These are phyloP conservation scores for Escallonia herrerae DNA, from an alignment of 129 eudicot genomes.

Conservation along the genomic window DNA sequence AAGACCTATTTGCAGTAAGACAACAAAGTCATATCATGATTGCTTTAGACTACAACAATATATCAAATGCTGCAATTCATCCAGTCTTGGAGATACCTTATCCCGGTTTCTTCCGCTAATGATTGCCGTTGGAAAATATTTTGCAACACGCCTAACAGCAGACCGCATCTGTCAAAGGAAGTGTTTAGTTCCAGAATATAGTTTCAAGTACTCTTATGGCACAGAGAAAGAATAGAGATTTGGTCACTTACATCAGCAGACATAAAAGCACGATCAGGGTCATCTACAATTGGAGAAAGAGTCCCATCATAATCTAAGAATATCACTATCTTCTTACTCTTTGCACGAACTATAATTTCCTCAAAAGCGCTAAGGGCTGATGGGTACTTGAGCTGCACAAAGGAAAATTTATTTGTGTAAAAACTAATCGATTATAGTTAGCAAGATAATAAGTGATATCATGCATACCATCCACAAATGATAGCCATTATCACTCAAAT, in stretches of 20 bases:
- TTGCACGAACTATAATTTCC: conserved; percentile 41
- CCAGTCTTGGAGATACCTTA: conserved; percentile 32
- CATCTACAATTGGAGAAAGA: conserved; percentile 95
- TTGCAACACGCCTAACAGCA: conserved; percentile 62
- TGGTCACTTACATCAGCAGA: conserved; percentile 64
- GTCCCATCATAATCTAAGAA: conserved; percentile 97
- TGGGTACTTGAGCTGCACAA: conserved; percentile 56
- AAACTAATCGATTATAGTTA: background rate
- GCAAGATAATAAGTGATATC: background rate
- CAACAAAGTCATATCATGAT: no score
- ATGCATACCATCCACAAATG: conserved; percentile 71
- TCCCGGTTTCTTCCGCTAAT: conserved; percentile 92
- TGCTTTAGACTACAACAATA: no score
- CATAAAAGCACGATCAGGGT: conserved; percentile 93
- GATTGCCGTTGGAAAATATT: conserved; percentile 77
- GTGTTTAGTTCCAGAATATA: background rate
- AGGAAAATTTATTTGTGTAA: background rate
- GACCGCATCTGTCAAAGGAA: conserved; percentile 53
- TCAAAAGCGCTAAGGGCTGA: conserved; percentile 73
- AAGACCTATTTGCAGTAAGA: background rate
- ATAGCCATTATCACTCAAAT: conserved; percentile 54
- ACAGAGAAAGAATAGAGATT: background rate
- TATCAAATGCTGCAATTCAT: no score
- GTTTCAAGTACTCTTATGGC: background rate
- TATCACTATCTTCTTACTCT: conserved; percentile 55